Base-by-base conservation (phyloP, 768 basidiomycete species). In the Phaffia australis region DNA sequence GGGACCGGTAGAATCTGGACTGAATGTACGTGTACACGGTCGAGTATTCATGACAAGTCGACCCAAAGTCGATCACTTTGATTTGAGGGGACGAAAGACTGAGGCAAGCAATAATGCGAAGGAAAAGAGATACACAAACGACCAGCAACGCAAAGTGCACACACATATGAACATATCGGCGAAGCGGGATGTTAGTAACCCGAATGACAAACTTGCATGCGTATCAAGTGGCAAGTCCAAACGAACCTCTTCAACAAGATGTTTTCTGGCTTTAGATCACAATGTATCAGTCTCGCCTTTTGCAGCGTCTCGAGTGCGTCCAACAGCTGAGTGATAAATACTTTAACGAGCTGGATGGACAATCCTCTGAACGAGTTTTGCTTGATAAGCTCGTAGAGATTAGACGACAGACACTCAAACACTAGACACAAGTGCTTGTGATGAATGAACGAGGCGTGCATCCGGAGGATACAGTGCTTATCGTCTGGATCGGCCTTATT, bases 1-100 rank as follows among this genome's bases (percentile, higher is more conserved):
- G 95, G 1, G 90, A 94, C 54, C 95, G 88, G 76, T 99, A 99
- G 79, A 99, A 99, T 59, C 95, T 83, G 11, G 93, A 97, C 75
- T 99, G 95, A 75, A 99, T 98, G 78, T 99, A 99, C 3, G 95
- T 99, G 76, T 99, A 99, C 52, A 98, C 92, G n/a, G 94, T 99
- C 77, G 97, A 93, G 72, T 89, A 86, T 78, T 98, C 95, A 75
- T 97, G 93, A 75, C 95, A 99, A 21, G 95, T 92, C 5, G 93
- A 97, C 51, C 95, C 95, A 78, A 98, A 98, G 79, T 98, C 94
- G 74, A 99, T 98, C 61, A 99, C 88, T 78, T 98, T 98, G 80
- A 98, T 97, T 77, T 91, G 87, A 2, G 94, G 94, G 14, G 93
- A 91, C 81, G 94, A 92, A 47, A 99, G 81, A 23, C 92, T 95